These are phyloP conservation scores for Jaltomata sinuosa DNA, from an alignment of 257 asterid genomes.

Conservation along the genomic window DNA sequence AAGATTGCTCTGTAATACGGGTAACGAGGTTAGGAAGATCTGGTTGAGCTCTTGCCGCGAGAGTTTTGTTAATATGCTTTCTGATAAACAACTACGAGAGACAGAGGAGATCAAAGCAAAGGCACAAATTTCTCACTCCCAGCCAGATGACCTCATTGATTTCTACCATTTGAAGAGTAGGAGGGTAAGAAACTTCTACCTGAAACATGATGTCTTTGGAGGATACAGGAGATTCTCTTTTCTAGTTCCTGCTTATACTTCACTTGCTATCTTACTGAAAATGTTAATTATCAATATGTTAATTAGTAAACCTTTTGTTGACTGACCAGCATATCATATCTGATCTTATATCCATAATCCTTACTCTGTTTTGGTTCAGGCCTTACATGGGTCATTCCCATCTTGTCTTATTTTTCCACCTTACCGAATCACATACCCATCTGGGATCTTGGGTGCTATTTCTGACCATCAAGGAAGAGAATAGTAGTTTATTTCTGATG, in stretches of 20 bases:
- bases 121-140: constrained; percentile 65
- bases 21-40: constrained; percentile 60
- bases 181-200: constrained; percentile 39
- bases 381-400: not conserved
- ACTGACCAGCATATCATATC: not conserved
- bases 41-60: constrained; percentile 87
- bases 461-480: not conserved
- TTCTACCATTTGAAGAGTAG: constrained; percentile 95
- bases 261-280: not conserved
- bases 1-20: constrained; percentile 61
- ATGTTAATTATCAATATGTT: not conserved
- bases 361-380: not conserved
- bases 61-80: constrained; percentile 89
- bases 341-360: not conserved
- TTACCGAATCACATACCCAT: not conserved
- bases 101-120: constrained; percentile 81
- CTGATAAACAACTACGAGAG: constrained; percentile 89
- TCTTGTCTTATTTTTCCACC: not conserved
- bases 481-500: not conserved
- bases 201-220: not conserved
- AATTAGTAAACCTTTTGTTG: not conserved
- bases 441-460: not conserved
- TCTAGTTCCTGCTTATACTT: not conserved
- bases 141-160: constrained; percentile 93
- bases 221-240: not conserved